These are phyloP conservation scores for Boletus rufocinnamomeus DNA, from an alignment of 768 basidiomycete genomes.

Conservation along the genomic window DNA sequence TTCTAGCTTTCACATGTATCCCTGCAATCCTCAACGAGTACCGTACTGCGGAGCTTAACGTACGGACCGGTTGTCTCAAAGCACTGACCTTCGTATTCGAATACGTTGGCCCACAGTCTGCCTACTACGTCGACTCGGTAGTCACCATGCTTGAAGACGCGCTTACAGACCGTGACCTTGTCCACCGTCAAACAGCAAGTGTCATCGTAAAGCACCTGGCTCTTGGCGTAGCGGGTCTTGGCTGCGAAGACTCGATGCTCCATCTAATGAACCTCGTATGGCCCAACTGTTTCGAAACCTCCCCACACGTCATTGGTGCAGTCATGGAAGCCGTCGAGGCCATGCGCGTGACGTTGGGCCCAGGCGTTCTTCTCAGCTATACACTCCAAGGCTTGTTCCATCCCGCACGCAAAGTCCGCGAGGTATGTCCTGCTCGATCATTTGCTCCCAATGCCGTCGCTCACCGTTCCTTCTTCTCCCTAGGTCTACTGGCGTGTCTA, in stretches of 20 bases:
- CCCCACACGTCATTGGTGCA: conserved; percentile 96
- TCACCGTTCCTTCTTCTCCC: conserved; percentile 6
- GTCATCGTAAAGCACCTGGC: conserved; percentile 99
- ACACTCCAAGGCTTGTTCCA: conserved; percentile 96
- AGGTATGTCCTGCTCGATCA: conserved; percentile 52
- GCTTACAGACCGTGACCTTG: conserved; percentile 95
- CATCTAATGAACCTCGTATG: conserved; percentile 98
- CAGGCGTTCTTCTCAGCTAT: conserved; percentile 90
- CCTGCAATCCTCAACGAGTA: conserved; percentile 99
- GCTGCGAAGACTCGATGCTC: conserved; percentile 97
- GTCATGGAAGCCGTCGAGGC: conserved; percentile 99
- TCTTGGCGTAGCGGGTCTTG: conserved; percentile 93
- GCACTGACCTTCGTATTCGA: conserved; percentile 99
- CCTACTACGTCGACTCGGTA: conserved; percentile 95
- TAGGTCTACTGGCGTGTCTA: conserved; percentile 92
- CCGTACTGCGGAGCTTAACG: conserved; percentile 96
- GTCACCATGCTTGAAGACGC: conserved; percentile 99
- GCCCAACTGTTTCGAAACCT: conserved; percentile 99
- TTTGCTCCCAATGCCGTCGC: not conserved
- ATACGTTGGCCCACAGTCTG: conserved; percentile 96
- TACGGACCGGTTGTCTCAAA: conserved; percentile 97
- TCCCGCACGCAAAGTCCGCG: conserved; percentile 94
- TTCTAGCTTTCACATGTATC: conserved; percentile 91
- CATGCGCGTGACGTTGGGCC: conserved; percentile 94
- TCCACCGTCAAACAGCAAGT: conserved; percentile 96